Evolutionary conservation across 192 early-diverging fungal genomes (phyloP).

Genomic region (Dimargaris cristalligena): DNA sequence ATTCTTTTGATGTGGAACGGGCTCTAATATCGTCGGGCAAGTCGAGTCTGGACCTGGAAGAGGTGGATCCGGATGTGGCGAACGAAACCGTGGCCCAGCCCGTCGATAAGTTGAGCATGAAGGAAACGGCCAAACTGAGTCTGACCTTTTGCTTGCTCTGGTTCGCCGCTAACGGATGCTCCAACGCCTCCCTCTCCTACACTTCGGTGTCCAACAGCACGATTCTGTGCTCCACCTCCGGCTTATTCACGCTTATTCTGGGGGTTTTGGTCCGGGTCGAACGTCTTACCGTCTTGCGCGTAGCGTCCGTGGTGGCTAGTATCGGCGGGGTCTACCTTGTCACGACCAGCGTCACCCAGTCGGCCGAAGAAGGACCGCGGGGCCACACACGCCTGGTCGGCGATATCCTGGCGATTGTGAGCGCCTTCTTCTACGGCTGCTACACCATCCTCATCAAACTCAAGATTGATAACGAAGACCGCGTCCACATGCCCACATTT

Average conservation of each 20-base stretch:
- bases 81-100: background rate
- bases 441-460: conserved; percentile 59
- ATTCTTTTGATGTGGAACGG: too few species aligned
- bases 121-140: conserved; percentile 41
- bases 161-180: conserved; percentile 63
- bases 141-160: conserved; percentile 55
- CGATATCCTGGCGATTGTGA: conserved; percentile 46
- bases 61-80: too few species aligned
- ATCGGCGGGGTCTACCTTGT: conserved; percentile 47
- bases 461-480: conserved; percentile 44
- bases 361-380: conserved; percentile 3
- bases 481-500: conserved; percentile 43
- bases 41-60: background rate
- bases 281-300: conserved; percentile 29
- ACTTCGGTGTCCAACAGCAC: conserved; percentile 59
- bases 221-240: conserved; percentile 56
- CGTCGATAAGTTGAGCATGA: conserved; percentile 14
- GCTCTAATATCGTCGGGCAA: too few species aligned
- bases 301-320: conserved; percentile 42
- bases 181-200: conserved; percentile 54
- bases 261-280: conserved; percentile 45
- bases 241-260: conserved; percentile 55
- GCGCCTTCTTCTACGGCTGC: conserved; percentile 60
- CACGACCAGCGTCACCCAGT: conserved; percentile 16
- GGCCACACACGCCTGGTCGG: conserved; percentile 28